Evolutionary conservation across 2,329 filamentous ascomycete species (phyloP).

Genomic region (Biscogniauxia sp.): DNA sequence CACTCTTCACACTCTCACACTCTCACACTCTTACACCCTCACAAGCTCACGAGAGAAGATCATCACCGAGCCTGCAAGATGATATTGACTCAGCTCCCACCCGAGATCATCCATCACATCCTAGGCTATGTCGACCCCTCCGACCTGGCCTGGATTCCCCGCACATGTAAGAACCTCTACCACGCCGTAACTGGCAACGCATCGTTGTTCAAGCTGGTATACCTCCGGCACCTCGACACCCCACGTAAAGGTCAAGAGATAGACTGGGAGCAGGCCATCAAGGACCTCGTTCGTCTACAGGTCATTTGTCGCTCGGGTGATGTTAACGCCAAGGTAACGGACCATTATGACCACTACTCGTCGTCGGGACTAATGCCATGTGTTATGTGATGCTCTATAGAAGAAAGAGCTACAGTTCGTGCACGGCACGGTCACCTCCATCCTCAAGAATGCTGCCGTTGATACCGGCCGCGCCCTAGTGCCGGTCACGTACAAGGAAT

Average conservation of each 20-base stretch:
- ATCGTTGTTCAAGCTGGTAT: slow-evolving; percentile 61
- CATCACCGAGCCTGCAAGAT: slow-evolving; percentile 22
- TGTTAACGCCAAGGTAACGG: slow-evolving; percentile 40
- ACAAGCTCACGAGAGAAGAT: background rate
- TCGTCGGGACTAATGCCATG: background rate
- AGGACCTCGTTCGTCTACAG: slow-evolving; percentile 43
- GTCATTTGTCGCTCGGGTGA: slow-evolving; percentile 38
- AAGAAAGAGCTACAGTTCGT: slow-evolving; percentile 48
- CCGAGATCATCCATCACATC: slow-evolving; percentile 63
- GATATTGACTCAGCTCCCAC: slow-evolving; percentile 48
- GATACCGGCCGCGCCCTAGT: slow-evolving; percentile 30
- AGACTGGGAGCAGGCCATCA: slow-evolving; percentile 44
- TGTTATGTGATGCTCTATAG: slow-evolving; percentile 22
- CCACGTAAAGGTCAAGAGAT: slow-evolving; percentile 30
- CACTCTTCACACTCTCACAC: no score
- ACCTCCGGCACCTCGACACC: slow-evolving; percentile 54
- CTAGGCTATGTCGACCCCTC: slow-evolving; percentile 53
- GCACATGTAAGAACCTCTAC: slow-evolving; percentile 52
- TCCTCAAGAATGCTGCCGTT: slow-evolving; percentile 45
- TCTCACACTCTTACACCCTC: no score
- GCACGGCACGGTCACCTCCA: slow-evolving; percentile 41
- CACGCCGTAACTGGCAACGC: slow-evolving; percentile 56
- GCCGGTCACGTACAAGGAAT: slow-evolving; percentile 39
- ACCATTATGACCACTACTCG: background rate
- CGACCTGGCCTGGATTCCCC: slow-evolving; percentile 53